A percentile compares a stretch with the other conserved stretches of the same genome.
Conservation (phyloP, 371 early-diverging fungal genomes). For the Mortierella sp. region DNA sequence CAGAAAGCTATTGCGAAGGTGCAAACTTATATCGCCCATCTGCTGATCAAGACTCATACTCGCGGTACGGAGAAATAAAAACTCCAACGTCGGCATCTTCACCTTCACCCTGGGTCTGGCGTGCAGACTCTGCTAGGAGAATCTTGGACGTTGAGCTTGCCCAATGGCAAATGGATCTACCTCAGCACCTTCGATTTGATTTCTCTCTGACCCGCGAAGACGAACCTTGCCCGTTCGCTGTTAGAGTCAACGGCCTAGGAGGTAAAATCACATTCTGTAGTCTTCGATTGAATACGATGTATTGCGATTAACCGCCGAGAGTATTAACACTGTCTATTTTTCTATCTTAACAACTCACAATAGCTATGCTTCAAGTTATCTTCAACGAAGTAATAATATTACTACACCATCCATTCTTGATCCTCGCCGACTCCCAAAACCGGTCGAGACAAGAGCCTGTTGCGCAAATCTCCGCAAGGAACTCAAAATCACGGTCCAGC, state of each 20-base stretch:
- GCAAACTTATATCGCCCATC: constrained; percentile 23
- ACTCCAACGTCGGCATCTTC: neutral
- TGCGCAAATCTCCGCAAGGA: neutral
- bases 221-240: constrained; percentile 32
- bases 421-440: constrained; percentile 35
- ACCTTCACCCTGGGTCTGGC: constrained; percentile 51
- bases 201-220: constrained; percentile 35
- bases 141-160: constrained; percentile 54
- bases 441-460: constrained; percentile 15
- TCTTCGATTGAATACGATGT: neutral
- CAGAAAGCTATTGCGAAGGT: constrained; percentile 34
- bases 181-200: constrained; percentile 43
- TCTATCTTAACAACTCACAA: neutral
- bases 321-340: neutral
- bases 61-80: constrained; percentile 5
- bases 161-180: constrained; percentile 54
- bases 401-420: constrained; percentile 53
- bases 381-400: constrained; percentile 56
- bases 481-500: constrained; percentile 29
- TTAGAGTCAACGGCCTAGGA: constrained; percentile 48
- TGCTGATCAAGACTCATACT: neutral
- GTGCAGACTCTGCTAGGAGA: constrained; percentile 48
- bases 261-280: constrained; percentile 16
- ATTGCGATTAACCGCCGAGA: neutral
- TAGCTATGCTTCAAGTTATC: constrained; percentile 55